A percentile compares a stretch with the other conserved stretches of the same genome.
Evolutionary conservation across 2,329 filamentous ascomycete genomes (phyloP).

Genomic region (Botrytis galanthina): DNA sequence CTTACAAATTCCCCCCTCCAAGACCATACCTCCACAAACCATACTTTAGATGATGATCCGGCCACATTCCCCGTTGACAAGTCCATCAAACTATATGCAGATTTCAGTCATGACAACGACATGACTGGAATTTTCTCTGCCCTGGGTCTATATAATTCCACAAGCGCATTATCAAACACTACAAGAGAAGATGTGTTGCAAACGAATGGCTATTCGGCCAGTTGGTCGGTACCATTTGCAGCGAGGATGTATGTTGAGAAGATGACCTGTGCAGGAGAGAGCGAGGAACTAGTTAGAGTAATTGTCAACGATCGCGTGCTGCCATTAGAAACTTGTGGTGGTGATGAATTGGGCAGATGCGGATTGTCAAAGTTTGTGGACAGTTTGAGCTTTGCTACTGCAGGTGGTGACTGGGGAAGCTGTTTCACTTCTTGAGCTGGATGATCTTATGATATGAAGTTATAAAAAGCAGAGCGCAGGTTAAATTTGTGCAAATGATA

Average conservation of each 20-base stretch:
- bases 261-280: conserved; percentile 61
- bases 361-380: conserved; percentile 67
- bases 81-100: conserved; percentile 67
- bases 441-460: background rate
- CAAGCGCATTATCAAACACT: conserved; percentile 51
- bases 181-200: conserved; percentile 50
- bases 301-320: conserved; percentile 83
- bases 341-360: conserved; percentile 70
- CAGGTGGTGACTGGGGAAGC: conserved; percentile 69
- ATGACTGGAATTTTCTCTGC: conserved; percentile 76
- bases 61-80: conserved; percentile 69
- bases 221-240: conserved; percentile 80
- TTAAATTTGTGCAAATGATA: background rate
- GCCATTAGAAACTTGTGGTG: conserved; percentile 66
- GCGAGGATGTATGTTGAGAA: conserved; percentile 84
- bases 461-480: background rate
- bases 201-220: conserved; percentile 67
- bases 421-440: conserved; percentile 48
- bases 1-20: conserved; percentile 66
- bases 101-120: conserved; percentile 90
- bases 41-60: conserved; percentile 66
- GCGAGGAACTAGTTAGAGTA: conserved; percentile 72
- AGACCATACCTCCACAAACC: conserved; percentile 75
- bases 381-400: conserved; percentile 69
- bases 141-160: conserved; percentile 73